A percentile compares a stretch with the other conserved stretches of the same genome.
phyloP scores from a whole-genome alignment of 805 yeast genomes.

The Suhomyces kilbournensis region DNA sequence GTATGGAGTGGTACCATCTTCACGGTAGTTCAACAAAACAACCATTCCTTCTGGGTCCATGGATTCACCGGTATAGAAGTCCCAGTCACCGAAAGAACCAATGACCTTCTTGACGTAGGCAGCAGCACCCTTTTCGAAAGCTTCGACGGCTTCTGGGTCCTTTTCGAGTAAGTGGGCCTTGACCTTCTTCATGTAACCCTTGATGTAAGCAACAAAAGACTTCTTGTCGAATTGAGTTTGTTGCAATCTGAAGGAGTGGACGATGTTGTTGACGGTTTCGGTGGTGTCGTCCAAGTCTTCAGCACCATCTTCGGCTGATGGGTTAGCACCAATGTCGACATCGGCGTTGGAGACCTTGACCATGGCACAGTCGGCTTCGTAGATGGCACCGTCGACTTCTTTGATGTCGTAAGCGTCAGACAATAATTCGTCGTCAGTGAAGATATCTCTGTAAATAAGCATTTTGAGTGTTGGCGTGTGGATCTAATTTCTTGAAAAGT shows the following conservation, averaged over 20 bases:
- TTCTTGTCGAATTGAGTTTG: constrained; percentile 96
- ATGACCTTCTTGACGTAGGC: constrained; percentile 94
- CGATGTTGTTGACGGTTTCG: constrained; percentile 96
- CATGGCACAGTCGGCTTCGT: constrained; percentile 96
- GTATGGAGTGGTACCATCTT: constrained; percentile 97
- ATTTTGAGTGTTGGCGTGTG: constrained; percentile 18
- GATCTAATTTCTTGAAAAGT: not conserved
- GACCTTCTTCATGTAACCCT: constrained; percentile 97
- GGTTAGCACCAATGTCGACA: constrained; percentile 99
- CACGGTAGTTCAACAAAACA: constrained; percentile 98
- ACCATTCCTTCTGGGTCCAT: constrained; percentile 99
- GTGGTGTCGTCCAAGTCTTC: constrained; percentile 81
- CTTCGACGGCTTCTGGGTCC: constrained; percentile 81
- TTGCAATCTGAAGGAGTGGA: constrained; percentile 97
- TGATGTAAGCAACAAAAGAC: constrained; percentile 93
- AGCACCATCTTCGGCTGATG: constrained; percentile 94
- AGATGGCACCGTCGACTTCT: constrained; percentile 85
- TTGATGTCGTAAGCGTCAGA: constrained; percentile 95
- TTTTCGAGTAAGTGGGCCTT: constrained; percentile 88
- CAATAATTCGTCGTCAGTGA: constrained; percentile 93
- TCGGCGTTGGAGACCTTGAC: constrained; percentile 87
- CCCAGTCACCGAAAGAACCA: constrained; percentile 97
- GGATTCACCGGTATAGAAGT: constrained; percentile 98
- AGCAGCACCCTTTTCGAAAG: constrained; percentile 96
- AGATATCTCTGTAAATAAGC: constrained; percentile 60